Evolutionary conservation across 1,284 basidiomycete species (phyloP).

Genomic region (Naganishia albida): DNA sequence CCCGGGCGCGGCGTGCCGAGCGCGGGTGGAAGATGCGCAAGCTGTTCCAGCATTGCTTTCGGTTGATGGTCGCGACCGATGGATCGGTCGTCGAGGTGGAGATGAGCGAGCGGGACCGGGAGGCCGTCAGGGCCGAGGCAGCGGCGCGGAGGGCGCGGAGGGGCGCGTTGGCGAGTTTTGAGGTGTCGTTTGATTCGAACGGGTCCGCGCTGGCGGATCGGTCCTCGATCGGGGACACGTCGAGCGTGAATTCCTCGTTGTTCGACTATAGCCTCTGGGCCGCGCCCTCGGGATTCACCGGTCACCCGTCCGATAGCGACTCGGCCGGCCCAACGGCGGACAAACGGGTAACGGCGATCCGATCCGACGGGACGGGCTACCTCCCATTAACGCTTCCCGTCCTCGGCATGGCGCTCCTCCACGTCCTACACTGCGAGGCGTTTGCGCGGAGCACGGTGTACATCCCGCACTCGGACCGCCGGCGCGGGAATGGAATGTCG

Average conservation of each 20-base stretch:
- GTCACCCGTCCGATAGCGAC: conserved; percentile 23
- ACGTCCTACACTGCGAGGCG: conserved; percentile 28
- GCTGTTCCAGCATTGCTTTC: conserved; percentile 23
- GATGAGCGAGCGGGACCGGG: conserved; percentile 16
- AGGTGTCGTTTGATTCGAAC: conserved; percentile 15
- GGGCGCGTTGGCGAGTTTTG: conserved; percentile 6
- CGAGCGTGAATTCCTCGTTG: no score
- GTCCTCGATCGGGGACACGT: neutral
- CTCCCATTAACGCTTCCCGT: conserved; percentile 24
- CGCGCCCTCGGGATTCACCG: conserved; percentile 14
- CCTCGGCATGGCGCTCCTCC: conserved; percentile 28
- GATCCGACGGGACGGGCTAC: conserved; percentile 22
- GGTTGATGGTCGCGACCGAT: conserved; percentile 17
- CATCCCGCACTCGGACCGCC: conserved; percentile 17
- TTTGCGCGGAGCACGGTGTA: conserved; percentile 11
- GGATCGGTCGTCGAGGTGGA: conserved; percentile 19
- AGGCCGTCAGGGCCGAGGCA: conserved; percentile 10
- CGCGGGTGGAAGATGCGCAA: conserved; percentile 25
- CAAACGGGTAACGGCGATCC: neutral
- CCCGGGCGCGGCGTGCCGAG: conserved; percentile 11
- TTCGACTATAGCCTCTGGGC: conserved; percentile 26
- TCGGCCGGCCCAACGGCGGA: neutral
- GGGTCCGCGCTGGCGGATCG: conserved; percentile 16
- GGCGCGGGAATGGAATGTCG: conserved; percentile 13
- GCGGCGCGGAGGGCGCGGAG: neutral